These are phyloP conservation scores for Jacaranda mimosifolia DNA, from an alignment of 257 asterid genomes.

Conservation along the genomic window DNA sequence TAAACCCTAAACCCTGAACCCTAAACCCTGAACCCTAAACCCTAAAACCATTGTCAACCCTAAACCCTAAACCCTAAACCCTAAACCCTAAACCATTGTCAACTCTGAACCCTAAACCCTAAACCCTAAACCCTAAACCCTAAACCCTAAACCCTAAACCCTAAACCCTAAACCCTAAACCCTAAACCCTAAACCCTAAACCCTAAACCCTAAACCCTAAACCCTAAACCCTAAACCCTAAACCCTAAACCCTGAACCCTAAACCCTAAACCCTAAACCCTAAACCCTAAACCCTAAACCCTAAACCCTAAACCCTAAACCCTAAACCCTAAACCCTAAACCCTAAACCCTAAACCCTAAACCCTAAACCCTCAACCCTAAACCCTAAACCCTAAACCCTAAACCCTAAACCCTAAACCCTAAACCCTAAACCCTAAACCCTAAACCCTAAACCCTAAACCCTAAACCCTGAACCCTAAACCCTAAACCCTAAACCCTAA, in stretches of 20 bases:
- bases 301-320: constrained; percentile 19
- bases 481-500: constrained; percentile 19
- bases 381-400: constrained; percentile 22
- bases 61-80: background rate
- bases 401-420: constrained; percentile 25
- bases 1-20: constrained; percentile 2
- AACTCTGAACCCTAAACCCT: background rate
- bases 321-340: constrained; percentile 24
- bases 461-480: constrained; percentile 12
- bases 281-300: constrained; percentile 15
- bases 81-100: too few species aligned
- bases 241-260: constrained; percentile 21
- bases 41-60: too few species aligned
- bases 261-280: too few species aligned
- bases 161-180: constrained; percentile 24
- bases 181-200: constrained; percentile 27
- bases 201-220: constrained; percentile 28
- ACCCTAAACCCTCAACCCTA: background rate
- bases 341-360: constrained; percentile 18
- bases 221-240: constrained; percentile 23
- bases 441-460: constrained; percentile 4
- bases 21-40: background rate
- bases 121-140: constrained; percentile 3
- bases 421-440: constrained; percentile 18
- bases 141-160: background rate